These are phyloP conservation scores for Fraxinus latifolia DNA, from an alignment of 305 asterid species.

Conservation along the genomic window DNA sequence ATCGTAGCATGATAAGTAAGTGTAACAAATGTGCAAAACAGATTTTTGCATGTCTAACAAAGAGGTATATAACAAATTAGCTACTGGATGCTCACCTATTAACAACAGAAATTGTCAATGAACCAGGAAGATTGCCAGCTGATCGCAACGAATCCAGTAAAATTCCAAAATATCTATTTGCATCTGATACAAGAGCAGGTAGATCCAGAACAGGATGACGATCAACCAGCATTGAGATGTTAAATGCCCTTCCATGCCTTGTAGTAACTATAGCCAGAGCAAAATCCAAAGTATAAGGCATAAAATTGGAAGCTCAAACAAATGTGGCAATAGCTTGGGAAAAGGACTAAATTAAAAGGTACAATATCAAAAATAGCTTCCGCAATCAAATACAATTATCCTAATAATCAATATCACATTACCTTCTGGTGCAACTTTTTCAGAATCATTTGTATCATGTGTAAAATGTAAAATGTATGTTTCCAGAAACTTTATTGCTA, in stretches of 20 bases:
- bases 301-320: conserved; percentile 5
- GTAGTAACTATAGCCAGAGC: conserved; percentile 37
- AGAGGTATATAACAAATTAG: conserved; percentile 1
- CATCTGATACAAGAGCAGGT: conserved; percentile 61
- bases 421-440: conserved; percentile 60
- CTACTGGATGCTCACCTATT: conserved; percentile 65
- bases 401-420: conserved; percentile 24
- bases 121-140: conserved; percentile 66
- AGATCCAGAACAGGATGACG: conserved; percentile 77
- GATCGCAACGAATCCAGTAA: conserved; percentile 70
- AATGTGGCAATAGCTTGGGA: background rate
- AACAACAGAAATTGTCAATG: conserved; percentile 67
- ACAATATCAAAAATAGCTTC: conserved; percentile 17
- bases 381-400: background rate
- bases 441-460: conserved; percentile 56
- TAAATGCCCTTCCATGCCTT: conserved; percentile 57
- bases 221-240: conserved; percentile 71
- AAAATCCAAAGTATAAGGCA: conserved; percentile 19
- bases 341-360: conserved; percentile 18
- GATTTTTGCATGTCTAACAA: conserved; percentile 10
- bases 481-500: conserved; percentile 77
- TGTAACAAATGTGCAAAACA: background rate
- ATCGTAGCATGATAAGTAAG: background rate
- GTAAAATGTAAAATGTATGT: conserved; percentile 63
- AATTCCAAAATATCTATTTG: conserved; percentile 57